Evolutionary conservation across 345 rosid species (phyloP), one percentile per base, ranked within the genome.

Genomic region (Rhodamnia argentea): DNA sequence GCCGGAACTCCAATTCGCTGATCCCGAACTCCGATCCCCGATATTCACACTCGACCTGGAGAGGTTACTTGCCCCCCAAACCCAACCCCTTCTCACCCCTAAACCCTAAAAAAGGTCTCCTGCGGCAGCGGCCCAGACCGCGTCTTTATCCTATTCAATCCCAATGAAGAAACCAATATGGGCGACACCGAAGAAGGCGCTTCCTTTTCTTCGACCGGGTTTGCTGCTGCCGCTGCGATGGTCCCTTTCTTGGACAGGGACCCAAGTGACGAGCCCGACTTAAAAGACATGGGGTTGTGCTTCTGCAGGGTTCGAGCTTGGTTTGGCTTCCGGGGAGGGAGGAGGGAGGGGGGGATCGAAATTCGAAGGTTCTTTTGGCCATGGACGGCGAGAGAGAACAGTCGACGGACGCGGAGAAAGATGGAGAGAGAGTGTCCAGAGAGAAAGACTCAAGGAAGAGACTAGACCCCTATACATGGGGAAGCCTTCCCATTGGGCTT

Each of bases 51-150:
- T 89, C 12, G 91, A 87, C 94, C 92, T 94, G 5, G 99, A 98
- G 83, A 98, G 89, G 84, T 94, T 96, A 88, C 99, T 98, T 11
- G 96, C n/a, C 90, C 22, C 96, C 94, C 52, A 92, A 91, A 86
- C 44, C 92, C 70, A 55, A 55, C 13, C 91, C 94, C 53, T 91
- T 93, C 82, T 94, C 98, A 12, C 93, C 95, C 81, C 93, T 89
- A 52, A 92, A 94, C 83, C 94, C 90, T 16, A 94, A 98, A 83
- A 92, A n/a, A 92, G 83, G 94, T 96, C 88, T 96, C 99, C 88
- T 93, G 95, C 4, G 96, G 98, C 95, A 98, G 91, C 13, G 99
- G 99, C 23, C 99, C 98, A 10, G 99, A 98, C 89, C 99, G 90
- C 47, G 99, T 98, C 93, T 98, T 98, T 84, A 98, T 98, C 93